Conservation (phyloP, 1,284 basidiomycete genomes). For the Cutaneotrichosporon dermatis region DNA sequence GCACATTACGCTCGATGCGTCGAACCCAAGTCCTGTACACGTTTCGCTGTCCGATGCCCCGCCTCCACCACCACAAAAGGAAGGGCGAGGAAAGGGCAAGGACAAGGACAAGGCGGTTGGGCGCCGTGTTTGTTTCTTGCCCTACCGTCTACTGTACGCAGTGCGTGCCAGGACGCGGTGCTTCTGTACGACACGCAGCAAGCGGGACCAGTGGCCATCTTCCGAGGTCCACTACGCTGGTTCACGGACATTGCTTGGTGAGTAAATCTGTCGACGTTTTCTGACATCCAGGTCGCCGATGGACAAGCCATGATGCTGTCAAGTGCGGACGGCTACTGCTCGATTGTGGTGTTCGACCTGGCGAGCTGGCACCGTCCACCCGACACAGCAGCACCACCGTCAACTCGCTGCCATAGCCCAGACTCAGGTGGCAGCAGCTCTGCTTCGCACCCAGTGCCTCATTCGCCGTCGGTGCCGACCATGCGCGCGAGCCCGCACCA, state of each 20-base stretch:
- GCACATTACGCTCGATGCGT: conserved; percentile 65
- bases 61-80: conserved; percentile 48
- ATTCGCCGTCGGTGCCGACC: conserved; percentile 52
- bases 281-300: conserved; percentile 71
- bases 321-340: conserved; percentile 95
- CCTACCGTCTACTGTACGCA: conserved; percentile 92
- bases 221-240: conserved; percentile 96
- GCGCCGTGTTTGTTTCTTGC: conserved; percentile 71
- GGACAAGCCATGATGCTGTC: conserved; percentile 89
- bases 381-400: conserved; percentile 79
- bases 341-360: conserved; percentile 72
- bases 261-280: conserved; percentile 37
- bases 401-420: conserved; percentile 83
- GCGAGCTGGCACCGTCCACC: conserved; percentile 81
- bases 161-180: conserved; percentile 94
- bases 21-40: conserved; percentile 52
- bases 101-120: conserved; percentile 23
- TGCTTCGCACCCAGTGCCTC: conserved; percentile 41
- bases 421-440: conserved; percentile 53
- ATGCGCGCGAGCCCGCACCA: conserved; percentile 37
- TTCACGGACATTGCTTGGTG: conserved; percentile 97
- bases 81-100: conserved; percentile 26
- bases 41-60: conserved; percentile 48
- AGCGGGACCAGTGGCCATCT: conserved; percentile 81
- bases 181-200: conserved; percentile 97